Evolutionary conservation across 2,329 filamentous ascomycete genomes (phyloP), one percentile per base, ranked within the genome.

Genomic region (Exutisphaerella laricina): DNA sequence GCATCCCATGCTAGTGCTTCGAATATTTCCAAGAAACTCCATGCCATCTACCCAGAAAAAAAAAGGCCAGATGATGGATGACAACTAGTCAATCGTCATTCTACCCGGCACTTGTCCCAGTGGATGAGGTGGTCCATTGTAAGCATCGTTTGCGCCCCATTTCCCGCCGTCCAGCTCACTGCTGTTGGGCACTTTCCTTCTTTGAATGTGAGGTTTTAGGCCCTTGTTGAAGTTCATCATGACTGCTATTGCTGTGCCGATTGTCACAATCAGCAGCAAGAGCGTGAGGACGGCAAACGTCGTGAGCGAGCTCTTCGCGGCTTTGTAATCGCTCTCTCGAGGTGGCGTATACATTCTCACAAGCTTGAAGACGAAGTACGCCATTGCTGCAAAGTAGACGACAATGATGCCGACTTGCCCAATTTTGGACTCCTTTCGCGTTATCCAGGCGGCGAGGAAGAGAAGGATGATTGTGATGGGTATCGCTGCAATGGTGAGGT

Each of bases 291-390:
- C 81, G 39, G 92, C 90, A 60, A 98, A 98, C 46, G 88, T 87
- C 4, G 90, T 96, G 60, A 98, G 74, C 12, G 85, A 90, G 60
- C 84, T 85, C 49, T 84, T 79, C 26, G 92, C 90, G 4, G 90
- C 83, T 39, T 74, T 63, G 70, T 97, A 98, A 52, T 79, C 73
- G 16, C 40, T 28, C 29, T n/a, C 39, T 39, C 25, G 45, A 14
- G 39, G 62, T 64, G 55, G 79, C 77, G 8, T 78, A 67, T 94
- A 98, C 80, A 98, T 98, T 63, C 92, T 86, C 46, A 92, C 84
- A 41, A 98, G 80, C 75, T 98, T 98, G 79, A 96, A 98, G 62
- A 95, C 78, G 73, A 98, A 98, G 71, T 97, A 98, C 44, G 82
- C 87, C 53, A 97, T 77, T 28, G 82, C 90, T 50, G 84, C 88